These are phyloP conservation scores for Diaporthe citriasiana DNA, from an alignment of 2,329 filamentous ascomycete genomes.

Conservation along the genomic window DNA sequence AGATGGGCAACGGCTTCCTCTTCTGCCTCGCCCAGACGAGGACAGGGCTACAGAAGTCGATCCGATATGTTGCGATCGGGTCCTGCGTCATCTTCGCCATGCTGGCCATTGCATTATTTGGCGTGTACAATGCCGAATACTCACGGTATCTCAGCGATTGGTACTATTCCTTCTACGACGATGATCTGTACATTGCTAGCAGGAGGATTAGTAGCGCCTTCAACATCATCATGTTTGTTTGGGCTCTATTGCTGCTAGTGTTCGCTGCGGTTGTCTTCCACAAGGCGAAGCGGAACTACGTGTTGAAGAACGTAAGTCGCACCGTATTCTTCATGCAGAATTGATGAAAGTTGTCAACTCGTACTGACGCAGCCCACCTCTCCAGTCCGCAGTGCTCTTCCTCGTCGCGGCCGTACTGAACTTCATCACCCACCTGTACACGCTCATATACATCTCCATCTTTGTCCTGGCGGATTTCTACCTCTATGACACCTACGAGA, in stretches of 20 bases:
- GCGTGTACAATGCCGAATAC: not conserved
- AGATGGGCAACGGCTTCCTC: constrained; percentile 47
- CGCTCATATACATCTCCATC: constrained; percentile 41
- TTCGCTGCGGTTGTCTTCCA: not conserved
- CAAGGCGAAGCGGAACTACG: not conserved
- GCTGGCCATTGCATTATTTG: not conserved
- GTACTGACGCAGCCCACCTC: not conserved
- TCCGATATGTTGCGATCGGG: constrained; percentile 40
- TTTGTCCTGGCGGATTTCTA: constrained; percentile 33
- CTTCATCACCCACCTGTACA: constrained; percentile 47
- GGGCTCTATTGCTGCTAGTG: not conserved
- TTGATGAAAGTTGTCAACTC: not conserved
- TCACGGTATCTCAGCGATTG: not conserved
- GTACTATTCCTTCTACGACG: not conserved
- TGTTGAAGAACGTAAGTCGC: constrained; percentile 15
- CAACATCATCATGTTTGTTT: not conserved
- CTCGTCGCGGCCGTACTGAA: constrained; percentile 51
- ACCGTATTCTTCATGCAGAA: not conserved
- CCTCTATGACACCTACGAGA: not conserved
- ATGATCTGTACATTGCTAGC: not conserved
- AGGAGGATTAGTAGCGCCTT: not conserved
- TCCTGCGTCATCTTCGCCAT: not conserved
- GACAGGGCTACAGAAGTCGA: constrained; percentile 30
- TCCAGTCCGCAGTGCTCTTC: constrained; percentile 51
- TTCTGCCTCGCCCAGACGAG: constrained; percentile 37